Evolutionary conservation across 257 asterid species (phyloP).

Genomic region (Perilla frutescens): DNA sequence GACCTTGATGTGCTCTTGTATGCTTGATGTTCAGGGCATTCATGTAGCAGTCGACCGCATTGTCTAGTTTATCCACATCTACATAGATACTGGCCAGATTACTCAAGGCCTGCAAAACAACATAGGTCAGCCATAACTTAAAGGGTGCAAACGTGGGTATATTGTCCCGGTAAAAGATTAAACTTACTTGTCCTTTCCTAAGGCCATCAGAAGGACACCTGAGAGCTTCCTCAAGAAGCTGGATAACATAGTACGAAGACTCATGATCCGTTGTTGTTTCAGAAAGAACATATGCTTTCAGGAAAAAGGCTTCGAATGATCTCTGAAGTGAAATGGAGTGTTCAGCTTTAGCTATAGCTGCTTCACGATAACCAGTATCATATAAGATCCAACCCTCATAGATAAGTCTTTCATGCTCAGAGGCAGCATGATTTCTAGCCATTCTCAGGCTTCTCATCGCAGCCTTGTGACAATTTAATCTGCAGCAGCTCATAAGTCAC

Average conservation of each 20-base stretch:
- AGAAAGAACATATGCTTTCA: constrained; percentile 85
- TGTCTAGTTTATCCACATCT: constrained; percentile 82
- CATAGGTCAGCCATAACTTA: constrained; percentile 23
- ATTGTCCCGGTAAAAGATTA: neutral
- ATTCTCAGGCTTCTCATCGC: constrained; percentile 94
- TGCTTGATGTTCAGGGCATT: constrained; percentile 92
- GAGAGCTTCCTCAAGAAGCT: constrained; percentile 94
- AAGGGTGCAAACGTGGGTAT: neutral
- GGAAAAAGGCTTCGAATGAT: constrained; percentile 94
- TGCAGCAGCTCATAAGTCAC: constrained; percentile 38
- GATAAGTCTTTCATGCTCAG: constrained; percentile 84
- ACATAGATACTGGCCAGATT: constrained; percentile 86
- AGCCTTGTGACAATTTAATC: constrained; percentile 94
- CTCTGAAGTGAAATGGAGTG: constrained; percentile 79
- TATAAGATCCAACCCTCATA: constrained; percentile 96
- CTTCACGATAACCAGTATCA: constrained; percentile 86
- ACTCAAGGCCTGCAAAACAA: constrained; percentile 77
- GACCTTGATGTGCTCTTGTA: constrained; percentile 94
- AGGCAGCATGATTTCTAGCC: constrained; percentile 84
- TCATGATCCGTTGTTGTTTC: constrained; percentile 76
- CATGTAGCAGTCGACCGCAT: constrained; percentile 84
- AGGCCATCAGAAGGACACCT: constrained; percentile 98
- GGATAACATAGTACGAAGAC: constrained; percentile 75
- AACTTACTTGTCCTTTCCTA: constrained; percentile 93
- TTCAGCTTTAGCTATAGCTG: constrained; percentile 91